Evolutionary conservation across 179 eudicot species (phyloP).

Genomic region (Nepenthes alata): DNA sequence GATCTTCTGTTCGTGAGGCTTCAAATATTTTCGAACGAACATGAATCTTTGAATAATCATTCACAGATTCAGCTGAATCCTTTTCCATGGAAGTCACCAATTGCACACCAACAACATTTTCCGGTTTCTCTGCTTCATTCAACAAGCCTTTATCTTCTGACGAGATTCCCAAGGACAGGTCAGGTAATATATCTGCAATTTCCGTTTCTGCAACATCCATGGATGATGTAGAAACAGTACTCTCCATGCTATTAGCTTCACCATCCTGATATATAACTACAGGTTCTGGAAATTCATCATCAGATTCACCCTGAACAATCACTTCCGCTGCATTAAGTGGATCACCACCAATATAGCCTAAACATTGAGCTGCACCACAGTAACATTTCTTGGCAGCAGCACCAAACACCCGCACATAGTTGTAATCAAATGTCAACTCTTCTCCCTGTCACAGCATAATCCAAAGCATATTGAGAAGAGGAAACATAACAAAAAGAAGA

Average conservation of each 20-base stretch:
- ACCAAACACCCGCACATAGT: conserved; percentile 94
- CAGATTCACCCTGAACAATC: conserved; percentile 81
- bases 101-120: conserved; percentile 12
- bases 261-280: conserved; percentile 46
- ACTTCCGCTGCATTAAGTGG: conserved; percentile 49
- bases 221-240: conserved; percentile 20
- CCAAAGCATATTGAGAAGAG: background rate
- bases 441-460: conserved; percentile 54
- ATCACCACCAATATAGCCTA: conserved; percentile 92
- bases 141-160: conserved; percentile 10
- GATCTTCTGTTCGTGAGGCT: conserved; percentile 15
- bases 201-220: conserved; percentile 15
- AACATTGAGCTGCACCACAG: conserved; percentile 79
- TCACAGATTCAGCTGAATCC: conserved; percentile 7
- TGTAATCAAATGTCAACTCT: conserved; percentile 93
- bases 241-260: conserved; percentile 24
- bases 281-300: conserved; percentile 87
- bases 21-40: conserved; percentile 11
- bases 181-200: conserved; percentile 12
- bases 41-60: background rate
- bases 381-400: conserved; percentile 98
- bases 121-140: conserved; percentile 10
- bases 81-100: conserved; percentile 10
- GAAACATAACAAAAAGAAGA: background rate
- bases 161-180: conserved; percentile 10